Conservation (phyloP, 495 filamentous ascomycete species). For the Talaromyces wortmannii region DNA sequence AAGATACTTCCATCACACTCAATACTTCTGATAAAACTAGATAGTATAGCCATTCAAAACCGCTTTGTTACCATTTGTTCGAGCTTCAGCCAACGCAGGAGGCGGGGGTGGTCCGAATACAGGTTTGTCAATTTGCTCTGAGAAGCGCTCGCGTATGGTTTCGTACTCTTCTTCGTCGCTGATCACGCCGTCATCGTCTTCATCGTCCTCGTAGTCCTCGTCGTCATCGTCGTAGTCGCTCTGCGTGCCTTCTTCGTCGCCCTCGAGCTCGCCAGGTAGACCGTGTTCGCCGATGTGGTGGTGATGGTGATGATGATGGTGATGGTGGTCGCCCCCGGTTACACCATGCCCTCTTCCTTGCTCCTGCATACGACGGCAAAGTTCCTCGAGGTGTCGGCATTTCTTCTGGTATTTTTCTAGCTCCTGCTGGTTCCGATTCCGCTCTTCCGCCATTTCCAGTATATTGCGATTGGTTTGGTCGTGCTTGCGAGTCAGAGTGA, state of each 20-base stretch:
- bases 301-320: too few species aligned
- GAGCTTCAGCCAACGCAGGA: constrained; percentile 38
- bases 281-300: constrained; percentile 26
- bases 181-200: constrained; percentile 55
- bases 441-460: constrained; percentile 95
- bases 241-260: constrained; percentile 65
- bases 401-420: constrained; percentile 78
- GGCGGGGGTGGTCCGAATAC: constrained; percentile 51
- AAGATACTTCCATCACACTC: background rate
- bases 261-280: constrained; percentile 51
- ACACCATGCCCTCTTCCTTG: constrained; percentile 62
- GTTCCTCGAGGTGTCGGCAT: constrained; percentile 84
- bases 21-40: background rate
- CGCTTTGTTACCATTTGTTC: constrained; percentile 34
- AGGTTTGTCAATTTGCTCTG: constrained; percentile 37
- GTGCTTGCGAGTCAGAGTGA: constrained; percentile 84
- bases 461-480: constrained; percentile 93
- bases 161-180: constrained; percentile 64
- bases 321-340: background rate
- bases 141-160: constrained; percentile 20
- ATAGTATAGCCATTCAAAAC: constrained; percentile 34
- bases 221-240: constrained; percentile 66
- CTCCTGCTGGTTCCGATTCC: constrained; percentile 73
- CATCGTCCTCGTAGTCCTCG: constrained; percentile 66
- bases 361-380: constrained; percentile 90